phyloP scores from a whole-genome alignment of 345 rosid species.

The sweet orange (Citrus sinensis) region DNA sequence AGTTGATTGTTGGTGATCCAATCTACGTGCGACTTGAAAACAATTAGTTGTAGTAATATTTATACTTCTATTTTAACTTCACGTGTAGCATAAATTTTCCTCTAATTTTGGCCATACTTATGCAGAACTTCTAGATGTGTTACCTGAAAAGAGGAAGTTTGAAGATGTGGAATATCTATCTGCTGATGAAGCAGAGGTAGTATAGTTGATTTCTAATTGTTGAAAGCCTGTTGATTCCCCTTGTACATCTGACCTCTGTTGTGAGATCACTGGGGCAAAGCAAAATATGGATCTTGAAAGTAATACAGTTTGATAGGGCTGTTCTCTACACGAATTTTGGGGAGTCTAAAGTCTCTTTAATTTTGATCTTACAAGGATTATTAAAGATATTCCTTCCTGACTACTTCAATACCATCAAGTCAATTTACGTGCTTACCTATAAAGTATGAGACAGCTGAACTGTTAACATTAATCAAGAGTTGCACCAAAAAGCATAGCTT shows the following conservation, averaged over 20 bases:
- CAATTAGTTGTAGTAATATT: neutral
- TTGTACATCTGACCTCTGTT: no score
- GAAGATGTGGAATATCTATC: conserved; percentile 78
- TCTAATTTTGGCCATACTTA: neutral
- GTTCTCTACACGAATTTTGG: neutral
- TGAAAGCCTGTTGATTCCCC: no score
- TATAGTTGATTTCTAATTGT: neutral
- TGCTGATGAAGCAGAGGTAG: conserved; percentile 58
- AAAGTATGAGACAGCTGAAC: neutral
- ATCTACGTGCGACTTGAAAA: neutral
- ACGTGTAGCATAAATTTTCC: neutral
- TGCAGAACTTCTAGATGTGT: conserved; percentile 54
- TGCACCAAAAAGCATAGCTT: neutral
- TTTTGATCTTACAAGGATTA: neutral
- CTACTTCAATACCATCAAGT: neutral
- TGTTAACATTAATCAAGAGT: neutral
- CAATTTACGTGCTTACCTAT: neutral
- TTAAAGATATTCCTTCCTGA: neutral
- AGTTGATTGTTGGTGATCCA: neutral
- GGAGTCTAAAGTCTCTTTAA: neutral
- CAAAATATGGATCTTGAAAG: neutral
- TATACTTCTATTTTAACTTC: neutral
- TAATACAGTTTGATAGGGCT: neutral
- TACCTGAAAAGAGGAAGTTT: conserved; percentile 66
- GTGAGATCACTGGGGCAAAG: neutral